Base-by-base conservation (phyloP, 164 flowering plant genomes). In the Chimonanthus salicifolius region DNA sequence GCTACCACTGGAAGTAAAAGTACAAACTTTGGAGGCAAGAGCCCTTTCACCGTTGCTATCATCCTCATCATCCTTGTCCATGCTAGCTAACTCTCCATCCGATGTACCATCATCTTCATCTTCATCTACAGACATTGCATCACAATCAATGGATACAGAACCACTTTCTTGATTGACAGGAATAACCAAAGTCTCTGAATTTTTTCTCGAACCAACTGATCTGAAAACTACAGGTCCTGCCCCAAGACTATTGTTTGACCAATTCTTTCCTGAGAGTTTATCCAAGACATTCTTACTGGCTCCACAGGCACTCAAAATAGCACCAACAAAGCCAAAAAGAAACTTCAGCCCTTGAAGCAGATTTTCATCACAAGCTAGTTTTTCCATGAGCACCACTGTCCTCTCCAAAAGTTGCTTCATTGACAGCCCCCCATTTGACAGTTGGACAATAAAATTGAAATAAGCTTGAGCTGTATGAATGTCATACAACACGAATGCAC, bases 81-180 rank as follows among this genome's bases (percentile, higher is more conserved):
- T 71, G 81, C 97, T 90, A 78, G 88, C 95, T 74, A 85, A 83
- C 74, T 96, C 99, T 72, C 99, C 99, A 86, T 96, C 99, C 73
- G 99, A 96, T 72, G 99, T 96, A 68, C 97, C 99, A 84, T 96
- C 98, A 83, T 96, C 99, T 81, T 93, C 99, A 83, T 94, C 99
- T 64, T 96, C 99, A 83, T 96, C 99, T 6, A 85, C 82, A 70
- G 97, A 94, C 73, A 89, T 88, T 69, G 95, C 97, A 85, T 96
- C 99, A 83, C 97, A 94, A 20, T 96, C 99, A 78, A 92, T 73
- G 11, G 97, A 70, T 11, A 82, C 64, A 5, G 94, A 80, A 18
- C 84, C 89, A 74, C 85, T 86, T 80, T 87, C 93, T 76, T 85
- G 90, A 83, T 82, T 88, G 51, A 87, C 83, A 75, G 94, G 81